phyloP scores from a whole-genome alignment of 306 rosid genomes.

The Senna tora region DNA sequence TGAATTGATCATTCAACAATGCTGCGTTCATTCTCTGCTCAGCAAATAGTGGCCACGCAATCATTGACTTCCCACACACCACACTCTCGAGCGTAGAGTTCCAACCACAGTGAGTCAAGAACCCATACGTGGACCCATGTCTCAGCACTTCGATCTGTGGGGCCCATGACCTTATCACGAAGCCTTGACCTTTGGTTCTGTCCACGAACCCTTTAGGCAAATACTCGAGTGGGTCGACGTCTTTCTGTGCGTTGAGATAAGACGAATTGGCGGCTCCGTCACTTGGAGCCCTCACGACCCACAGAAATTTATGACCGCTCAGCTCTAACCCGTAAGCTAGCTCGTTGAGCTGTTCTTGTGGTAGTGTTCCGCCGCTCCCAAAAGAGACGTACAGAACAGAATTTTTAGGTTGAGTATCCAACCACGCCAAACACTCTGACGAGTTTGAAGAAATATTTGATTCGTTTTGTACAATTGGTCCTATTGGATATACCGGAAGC shows the following conservation, averaged over 20 bases:
- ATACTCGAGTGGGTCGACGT: background rate
- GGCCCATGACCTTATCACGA: conserved; percentile 2
- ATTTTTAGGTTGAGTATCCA: background rate
- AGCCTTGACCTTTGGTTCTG: background rate
- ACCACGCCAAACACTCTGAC: background rate
- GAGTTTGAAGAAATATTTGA: background rate
- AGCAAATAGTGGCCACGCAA: conserved; percentile 22
- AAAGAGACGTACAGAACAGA: background rate
- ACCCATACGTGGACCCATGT: background rate
- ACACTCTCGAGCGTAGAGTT: background rate
- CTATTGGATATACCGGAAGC: conserved; percentile 22
- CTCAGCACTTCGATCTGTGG: background rate
- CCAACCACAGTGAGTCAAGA: conserved; percentile 5
- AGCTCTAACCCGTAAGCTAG: background rate
- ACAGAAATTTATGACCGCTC: background rate
- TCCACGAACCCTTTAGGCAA: background rate
- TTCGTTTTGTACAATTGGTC: conserved; percentile 19
- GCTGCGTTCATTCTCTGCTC: conserved; percentile 2
- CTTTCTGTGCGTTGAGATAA: background rate
- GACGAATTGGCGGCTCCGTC: background rate
- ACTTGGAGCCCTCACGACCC: background rate
- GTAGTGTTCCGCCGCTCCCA: background rate
- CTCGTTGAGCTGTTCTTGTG: background rate
- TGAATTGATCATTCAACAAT: background rate
- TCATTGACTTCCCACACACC: background rate